A percentile compares a stretch with the other conserved stretches of the same genome.
phyloP scores from a whole-genome alignment of 1,139 yeast genomes.

The Entelexis paramagnoliae region DNA sequence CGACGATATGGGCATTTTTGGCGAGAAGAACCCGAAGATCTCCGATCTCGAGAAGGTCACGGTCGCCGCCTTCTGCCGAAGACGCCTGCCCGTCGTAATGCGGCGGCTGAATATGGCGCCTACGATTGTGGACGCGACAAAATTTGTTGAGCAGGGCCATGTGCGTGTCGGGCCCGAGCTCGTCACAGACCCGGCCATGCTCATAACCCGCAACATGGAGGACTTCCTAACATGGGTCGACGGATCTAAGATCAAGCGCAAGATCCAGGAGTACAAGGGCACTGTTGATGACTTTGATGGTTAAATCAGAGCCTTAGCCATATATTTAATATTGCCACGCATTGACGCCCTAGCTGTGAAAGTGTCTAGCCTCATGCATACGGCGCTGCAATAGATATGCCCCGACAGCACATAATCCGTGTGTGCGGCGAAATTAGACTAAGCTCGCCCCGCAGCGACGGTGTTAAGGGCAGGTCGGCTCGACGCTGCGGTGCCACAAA shows the following conservation, averaged over 20 bases:
- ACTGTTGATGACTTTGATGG: slow-evolving; percentile 38
- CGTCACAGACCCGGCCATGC: slow-evolving; percentile 88
- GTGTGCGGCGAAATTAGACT: too few species aligned
- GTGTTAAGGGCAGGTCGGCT: too few species aligned
- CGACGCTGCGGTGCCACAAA: too few species aligned
- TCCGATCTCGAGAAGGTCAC: slow-evolving; percentile 86
- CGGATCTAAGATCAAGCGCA: slow-evolving; percentile 81
- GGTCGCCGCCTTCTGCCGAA: slow-evolving; percentile 82
- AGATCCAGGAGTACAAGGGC: slow-evolving; percentile 78
- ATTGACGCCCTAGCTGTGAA: too few species aligned
- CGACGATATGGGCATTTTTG: slow-evolving; percentile 72
- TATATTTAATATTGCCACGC: background rate
- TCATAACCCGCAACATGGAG: slow-evolving; percentile 81
- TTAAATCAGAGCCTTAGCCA: background rate
- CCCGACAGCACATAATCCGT: too few species aligned
- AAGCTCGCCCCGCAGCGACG: too few species aligned
- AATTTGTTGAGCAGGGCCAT: slow-evolving; percentile 92
- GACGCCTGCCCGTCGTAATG: slow-evolving; percentile 92
- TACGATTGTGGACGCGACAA: slow-evolving; percentile 76
- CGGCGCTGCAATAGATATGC: too few species aligned
- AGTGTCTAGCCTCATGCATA: too few species aligned
- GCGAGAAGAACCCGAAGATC: slow-evolving; percentile 50
- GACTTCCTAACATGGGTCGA: slow-evolving; percentile 98
- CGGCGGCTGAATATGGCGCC: slow-evolving; percentile 92
- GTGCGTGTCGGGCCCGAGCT: slow-evolving; percentile 95